A percentile compares a stretch with the other conserved stretches of the same genome.
Conservation (phyloP, 2,329 filamentous ascomycete genomes). For the Helotiales sp. region DNA sequence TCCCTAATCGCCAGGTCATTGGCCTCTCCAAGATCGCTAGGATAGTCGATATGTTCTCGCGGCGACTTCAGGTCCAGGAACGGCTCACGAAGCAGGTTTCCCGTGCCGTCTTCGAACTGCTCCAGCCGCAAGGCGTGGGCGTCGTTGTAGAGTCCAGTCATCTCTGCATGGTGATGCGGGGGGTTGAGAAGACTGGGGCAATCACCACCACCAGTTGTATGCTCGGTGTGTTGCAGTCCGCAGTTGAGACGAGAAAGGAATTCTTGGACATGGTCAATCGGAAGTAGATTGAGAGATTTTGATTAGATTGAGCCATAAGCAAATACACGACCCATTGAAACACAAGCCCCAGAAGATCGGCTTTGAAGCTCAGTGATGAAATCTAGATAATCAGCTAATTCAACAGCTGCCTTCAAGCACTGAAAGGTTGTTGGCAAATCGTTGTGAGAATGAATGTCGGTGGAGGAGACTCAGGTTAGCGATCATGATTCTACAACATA, state of each 20-base stretch:
- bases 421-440: neutral
- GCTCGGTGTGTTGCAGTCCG: constrained; percentile 70
- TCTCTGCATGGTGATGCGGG: constrained; percentile 81
- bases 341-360: neutral
- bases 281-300: constrained; percentile 18
- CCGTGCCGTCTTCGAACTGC: constrained; percentile 83
- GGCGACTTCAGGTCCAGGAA: constrained; percentile 91
- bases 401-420: neutral
- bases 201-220: constrained; percentile 72
- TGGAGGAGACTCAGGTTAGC: neutral
- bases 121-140: constrained; percentile 88
- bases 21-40: constrained; percentile 92
- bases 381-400: neutral
- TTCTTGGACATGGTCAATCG: constrained; percentile 60
- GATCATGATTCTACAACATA: neutral
- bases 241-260: constrained; percentile 70
- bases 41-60: constrained; percentile 92
- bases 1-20: constrained; percentile 85
- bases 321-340: neutral
- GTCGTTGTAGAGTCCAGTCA: constrained; percentile 96
- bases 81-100: constrained; percentile 92
- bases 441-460: neutral
- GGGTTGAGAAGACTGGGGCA: constrained; percentile 71
- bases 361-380: neutral
- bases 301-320: neutral